Conservation (phyloP, 352 stramenopile species). For the Phytophthora europaea region DNA sequence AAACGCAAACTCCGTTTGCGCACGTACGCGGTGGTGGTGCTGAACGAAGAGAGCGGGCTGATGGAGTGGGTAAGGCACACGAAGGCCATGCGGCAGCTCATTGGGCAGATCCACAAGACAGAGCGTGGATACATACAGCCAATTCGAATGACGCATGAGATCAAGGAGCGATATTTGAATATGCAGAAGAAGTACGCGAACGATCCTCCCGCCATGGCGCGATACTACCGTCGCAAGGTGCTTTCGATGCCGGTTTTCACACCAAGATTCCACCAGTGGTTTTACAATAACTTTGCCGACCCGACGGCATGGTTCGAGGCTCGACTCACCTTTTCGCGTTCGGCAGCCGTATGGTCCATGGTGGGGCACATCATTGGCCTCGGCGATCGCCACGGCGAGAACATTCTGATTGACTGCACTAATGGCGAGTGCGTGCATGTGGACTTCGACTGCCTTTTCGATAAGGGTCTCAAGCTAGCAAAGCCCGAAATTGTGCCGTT, state of each 20-base stretch:
- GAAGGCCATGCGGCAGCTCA: slow-evolving; percentile 93
- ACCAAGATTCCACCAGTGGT: slow-evolving; percentile 99
- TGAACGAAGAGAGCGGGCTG: slow-evolving; percentile 99
- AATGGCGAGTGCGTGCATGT: slow-evolving; percentile 99
- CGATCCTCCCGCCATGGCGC: slow-evolving; percentile 80
- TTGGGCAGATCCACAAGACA: slow-evolving; percentile 90
- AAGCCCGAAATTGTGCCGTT: slow-evolving; percentile 99
- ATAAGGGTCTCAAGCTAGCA: slow-evolving; percentile 98
- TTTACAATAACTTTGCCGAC: slow-evolving; percentile 98
- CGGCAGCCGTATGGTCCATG: slow-evolving; percentile 97
- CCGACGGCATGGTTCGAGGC: slow-evolving; percentile 99
- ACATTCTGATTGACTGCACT: slow-evolving; percentile 99
- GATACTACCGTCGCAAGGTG: slow-evolving; percentile 77
- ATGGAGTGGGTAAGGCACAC: slow-evolving; percentile 99
- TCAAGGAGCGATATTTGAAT: slow-evolving; percentile 89
- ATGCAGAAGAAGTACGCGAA: slow-evolving; percentile 92
- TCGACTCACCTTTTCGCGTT: slow-evolving; percentile 85
- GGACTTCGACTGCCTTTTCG: slow-evolving; percentile 99
- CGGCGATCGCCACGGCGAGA: slow-evolving; percentile 98
- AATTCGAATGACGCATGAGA: slow-evolving; percentile 78
- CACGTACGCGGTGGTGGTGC: slow-evolving; percentile 99
- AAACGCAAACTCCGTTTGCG: slow-evolving; percentile 95
- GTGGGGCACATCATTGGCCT: slow-evolving; percentile 96
- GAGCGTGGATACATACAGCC: slow-evolving; percentile 87
- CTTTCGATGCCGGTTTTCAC: slow-evolving; percentile 85